Evolutionary conservation across 2,329 filamentous ascomycete species (phyloP).

Genomic region (Penicillium hordei): DNA sequence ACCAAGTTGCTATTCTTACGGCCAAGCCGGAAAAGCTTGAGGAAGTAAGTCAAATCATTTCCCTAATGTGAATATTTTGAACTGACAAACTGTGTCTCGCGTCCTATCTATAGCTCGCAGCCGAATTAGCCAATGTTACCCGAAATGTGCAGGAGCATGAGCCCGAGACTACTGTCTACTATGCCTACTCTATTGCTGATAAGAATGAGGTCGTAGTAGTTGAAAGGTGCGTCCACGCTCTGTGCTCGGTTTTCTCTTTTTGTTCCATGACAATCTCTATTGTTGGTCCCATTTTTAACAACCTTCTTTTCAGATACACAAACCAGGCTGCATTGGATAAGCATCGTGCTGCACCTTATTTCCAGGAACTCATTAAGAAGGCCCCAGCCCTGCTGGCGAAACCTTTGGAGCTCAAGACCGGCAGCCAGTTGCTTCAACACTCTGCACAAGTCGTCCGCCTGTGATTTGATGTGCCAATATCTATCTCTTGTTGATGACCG

Average conservation of each 20-base stretch:
- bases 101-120: neutral
- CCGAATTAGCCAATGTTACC: neutral
- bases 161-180: neutral
- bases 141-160: neutral
- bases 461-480: neutral
- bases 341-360: neutral
- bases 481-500: neutral
- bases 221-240: neutral
- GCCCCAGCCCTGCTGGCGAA: neutral
- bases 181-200: neutral
- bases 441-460: neutral
- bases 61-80: neutral
- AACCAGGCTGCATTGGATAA: neutral
- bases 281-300: neutral
- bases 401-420: neutral
- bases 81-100: neutral
- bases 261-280: neutral
- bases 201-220: neutral
- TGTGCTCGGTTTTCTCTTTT: neutral
- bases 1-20: neutral
- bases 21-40: neutral
- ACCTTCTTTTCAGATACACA: neutral
- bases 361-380: neutral
- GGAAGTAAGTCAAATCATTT: neutral
- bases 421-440: neutral